These are phyloP conservation scores for Hibiscus trionum DNA, from an alignment of 345 rosid species.

Conservation along the genomic window DNA sequence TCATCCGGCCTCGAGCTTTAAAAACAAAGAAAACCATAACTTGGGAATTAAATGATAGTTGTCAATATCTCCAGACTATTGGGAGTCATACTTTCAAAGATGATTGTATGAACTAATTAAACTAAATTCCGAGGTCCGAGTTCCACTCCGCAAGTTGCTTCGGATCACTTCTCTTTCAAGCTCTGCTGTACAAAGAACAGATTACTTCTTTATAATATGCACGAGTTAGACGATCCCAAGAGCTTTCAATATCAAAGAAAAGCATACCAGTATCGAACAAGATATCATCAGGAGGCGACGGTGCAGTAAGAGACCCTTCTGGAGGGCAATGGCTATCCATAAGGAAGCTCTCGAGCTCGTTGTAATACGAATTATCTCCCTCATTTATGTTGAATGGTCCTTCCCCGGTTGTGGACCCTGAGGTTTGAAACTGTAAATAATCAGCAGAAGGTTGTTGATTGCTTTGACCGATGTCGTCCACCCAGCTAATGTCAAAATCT, in stretches of 20 bases:
- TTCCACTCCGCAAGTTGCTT: background rate
- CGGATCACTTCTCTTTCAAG: background rate
- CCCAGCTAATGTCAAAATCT: conserved; percentile 17
- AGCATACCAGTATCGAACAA: conserved; percentile 31
- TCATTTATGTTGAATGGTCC: background rate
- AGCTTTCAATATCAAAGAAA: conserved; percentile 33
- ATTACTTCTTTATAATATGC: conserved; percentile 6
- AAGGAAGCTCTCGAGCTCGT: conserved; percentile 11
- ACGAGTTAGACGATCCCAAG: conserved; percentile 28
- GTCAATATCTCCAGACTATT: background rate
- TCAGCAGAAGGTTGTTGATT: conserved; percentile 21
- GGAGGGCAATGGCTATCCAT: conserved; percentile 14
- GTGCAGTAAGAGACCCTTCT: conserved; percentile 13
- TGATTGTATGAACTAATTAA: background rate
- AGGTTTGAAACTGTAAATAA: conserved; percentile 10
- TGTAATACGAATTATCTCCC: background rate
- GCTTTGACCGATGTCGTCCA: conserved; percentile 8
- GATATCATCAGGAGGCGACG: conserved; percentile 23
- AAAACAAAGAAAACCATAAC: background rate
- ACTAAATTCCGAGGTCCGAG: background rate
- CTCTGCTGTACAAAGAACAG: conserved; percentile 1
- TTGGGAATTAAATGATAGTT: background rate
- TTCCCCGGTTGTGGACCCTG: conserved; percentile 13
- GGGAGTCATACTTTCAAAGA: background rate
- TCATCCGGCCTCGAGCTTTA: background rate